phyloP scores from a whole-genome alignment of 2,329 filamentous ascomycete species.

The Botrytis squamosa region DNA sequence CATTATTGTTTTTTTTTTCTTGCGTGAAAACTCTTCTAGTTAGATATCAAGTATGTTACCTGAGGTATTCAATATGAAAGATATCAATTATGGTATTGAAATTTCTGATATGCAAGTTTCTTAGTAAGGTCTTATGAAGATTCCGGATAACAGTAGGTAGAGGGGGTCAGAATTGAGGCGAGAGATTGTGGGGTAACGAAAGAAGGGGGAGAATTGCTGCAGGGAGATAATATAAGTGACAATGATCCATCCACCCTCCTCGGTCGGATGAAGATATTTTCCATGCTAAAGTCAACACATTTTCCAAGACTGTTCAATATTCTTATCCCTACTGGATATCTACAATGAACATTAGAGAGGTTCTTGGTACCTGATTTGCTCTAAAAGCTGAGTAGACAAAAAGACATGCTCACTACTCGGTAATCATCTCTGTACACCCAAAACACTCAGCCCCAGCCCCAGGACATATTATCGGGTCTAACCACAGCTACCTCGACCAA shows the following conservation, averaged over 20 bases:
- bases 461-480: not conserved
- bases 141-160: not conserved
- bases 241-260: not conserved
- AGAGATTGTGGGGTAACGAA: constrained; percentile 1
- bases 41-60: not conserved
- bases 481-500: not conserved
- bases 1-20: not conserved
- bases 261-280: not conserved
- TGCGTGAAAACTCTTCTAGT: not conserved
- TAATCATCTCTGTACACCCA: not conserved
- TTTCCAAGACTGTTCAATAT: not conserved
- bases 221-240: not conserved
- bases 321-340: not conserved
- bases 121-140: not conserved
- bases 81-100: too few species aligned
- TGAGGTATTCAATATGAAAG: not conserved
- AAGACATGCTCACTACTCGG: not conserved
- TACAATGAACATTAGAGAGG: not conserved
- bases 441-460: not conserved
- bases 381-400: not conserved
- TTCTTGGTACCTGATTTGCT: not conserved
- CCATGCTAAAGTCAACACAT: not conserved
- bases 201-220: not conserved
- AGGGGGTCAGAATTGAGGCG: not conserved
- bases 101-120: not conserved